These are phyloP conservation scores for Tetradesmus lagerheimii DNA, from an alignment of 139 green algal species.

Conservation along the genomic window DNA sequence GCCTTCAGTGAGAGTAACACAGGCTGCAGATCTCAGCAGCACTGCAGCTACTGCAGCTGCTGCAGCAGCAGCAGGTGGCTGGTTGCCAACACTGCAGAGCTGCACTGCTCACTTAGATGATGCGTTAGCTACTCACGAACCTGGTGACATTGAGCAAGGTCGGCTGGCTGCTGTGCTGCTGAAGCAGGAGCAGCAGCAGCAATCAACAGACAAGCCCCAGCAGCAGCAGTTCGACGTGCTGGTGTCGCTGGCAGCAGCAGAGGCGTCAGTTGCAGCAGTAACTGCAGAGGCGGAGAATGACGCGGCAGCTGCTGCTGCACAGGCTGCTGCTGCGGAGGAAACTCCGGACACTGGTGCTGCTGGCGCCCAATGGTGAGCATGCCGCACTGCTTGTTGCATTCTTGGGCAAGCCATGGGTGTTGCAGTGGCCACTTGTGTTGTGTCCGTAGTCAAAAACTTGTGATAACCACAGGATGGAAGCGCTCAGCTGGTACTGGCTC, in stretches of 20 bases:
- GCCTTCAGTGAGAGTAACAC: neutral
- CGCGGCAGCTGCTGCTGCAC: constrained; percentile 26
- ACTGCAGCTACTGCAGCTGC: neutral
- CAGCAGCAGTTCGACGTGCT: neutral
- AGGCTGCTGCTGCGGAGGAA: constrained; percentile 30
- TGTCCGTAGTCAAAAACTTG: too few species aligned
- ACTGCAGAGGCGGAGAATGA: constrained; percentile 18
- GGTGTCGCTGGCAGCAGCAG: constrained; percentile 11
- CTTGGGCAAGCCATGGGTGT: neutral
- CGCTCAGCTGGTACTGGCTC: too few species aligned
- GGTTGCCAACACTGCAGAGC: neutral
- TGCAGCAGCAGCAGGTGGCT: neutral
- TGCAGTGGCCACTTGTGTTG: too few species aligned
- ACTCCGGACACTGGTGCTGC: constrained; percentile 39
- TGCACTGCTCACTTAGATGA: neutral
- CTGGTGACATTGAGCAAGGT: neutral
- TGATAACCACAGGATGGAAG: too few species aligned
- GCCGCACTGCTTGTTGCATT: neutral
- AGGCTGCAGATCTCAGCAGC: neutral
- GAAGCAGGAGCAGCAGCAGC: constrained; percentile 22
- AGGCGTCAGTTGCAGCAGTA: neutral
- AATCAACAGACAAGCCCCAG: neutral
- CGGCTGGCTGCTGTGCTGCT: neutral
- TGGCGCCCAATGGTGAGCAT: constrained; percentile 40
- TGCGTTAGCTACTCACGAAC: neutral